Base-by-base conservation (phyloP, 2,329 filamentous ascomycete species). In the Colletotrichum sp. region DNA sequence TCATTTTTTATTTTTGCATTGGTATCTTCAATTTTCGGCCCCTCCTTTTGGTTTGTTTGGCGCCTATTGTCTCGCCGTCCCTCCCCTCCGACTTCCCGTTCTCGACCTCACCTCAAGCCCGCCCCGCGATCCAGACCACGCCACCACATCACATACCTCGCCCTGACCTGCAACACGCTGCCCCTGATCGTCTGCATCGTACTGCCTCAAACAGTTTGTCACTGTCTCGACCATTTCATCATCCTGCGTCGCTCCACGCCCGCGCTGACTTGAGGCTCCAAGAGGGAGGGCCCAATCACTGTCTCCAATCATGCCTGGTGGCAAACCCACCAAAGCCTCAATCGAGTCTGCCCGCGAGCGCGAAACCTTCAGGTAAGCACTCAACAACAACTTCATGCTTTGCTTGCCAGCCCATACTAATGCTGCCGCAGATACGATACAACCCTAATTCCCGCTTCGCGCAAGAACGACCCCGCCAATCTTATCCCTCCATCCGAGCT, bases 351-450 rank as follows among this genome's bases (percentile, higher is more conserved):
- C 76, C 21, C 79, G 81, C 24, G 81, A 83, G 60, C 78, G 81
- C 5, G 81, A 83, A 77, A 82, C 81, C 1, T 83, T 81, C 67
- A 82, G 78, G 81, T 66, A 8, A 15, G 70, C 30, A 13, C n/a
- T 21, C 34, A 43, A 43, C 9, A 43, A n/a, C 18, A 43, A n/a
- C 38, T 9, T 6, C 38, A n/a, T 43, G 18, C 9, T 43, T n/a
- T 43, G 18, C 38, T 43, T 26, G 3, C 12, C 16, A 8, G 6
- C 28, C 18, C 2, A 24, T 12, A 10, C 48, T 76, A n/a, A 76
- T 43, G 5, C 21, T 6, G 6, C 21, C 21, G 7, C 58, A 78
- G 77, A 71, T 78, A 78, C 30, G 75, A 76, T 16, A 34, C 72
- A 3, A 36, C 65, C 18, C 34, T 77, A 15, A 73, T 77, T 26